phyloP scores from a whole-genome alignment of 2,329 filamentous ascomycete genomes.

The Mycocentrospora acerina region DNA sequence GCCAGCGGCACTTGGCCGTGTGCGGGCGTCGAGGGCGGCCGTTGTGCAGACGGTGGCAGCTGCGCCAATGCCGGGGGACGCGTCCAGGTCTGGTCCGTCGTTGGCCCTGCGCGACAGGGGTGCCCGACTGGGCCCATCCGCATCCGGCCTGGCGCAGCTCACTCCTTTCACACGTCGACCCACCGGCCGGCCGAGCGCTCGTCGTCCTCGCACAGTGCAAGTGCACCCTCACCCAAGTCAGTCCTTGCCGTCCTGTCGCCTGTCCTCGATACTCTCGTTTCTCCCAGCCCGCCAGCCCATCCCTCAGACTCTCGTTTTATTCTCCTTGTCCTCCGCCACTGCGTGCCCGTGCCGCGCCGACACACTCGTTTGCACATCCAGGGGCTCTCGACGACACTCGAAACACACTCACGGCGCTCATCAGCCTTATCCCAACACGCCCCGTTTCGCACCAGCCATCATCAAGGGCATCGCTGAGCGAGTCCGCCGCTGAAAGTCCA shows the following conservation, averaged over 20 bases:
- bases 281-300: slow-evolving; percentile 1
- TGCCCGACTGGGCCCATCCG: too few species aligned
- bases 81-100: too few species aligned
- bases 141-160: neutral
- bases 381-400: slow-evolving; percentile 14
- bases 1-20: too few species aligned
- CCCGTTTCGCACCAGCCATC: slow-evolving; percentile 37
- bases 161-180: slow-evolving; percentile 11
- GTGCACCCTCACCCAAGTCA: slow-evolving; percentile 18
- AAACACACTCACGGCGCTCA: slow-evolving; percentile 39
- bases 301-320: neutral
- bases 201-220: slow-evolving; percentile 12
- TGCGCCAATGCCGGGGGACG: too few species aligned
- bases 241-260: slow-evolving; percentile 23
- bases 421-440: slow-evolving; percentile 35
- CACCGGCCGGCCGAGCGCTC: slow-evolving; percentile 20
- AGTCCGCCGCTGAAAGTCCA: slow-evolving; percentile 26
- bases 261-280: slow-evolving; percentile 30
- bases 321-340: slow-evolving; percentile 6
- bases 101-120: too few species aligned
- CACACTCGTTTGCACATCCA: too few species aligned
- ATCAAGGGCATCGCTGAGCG: slow-evolving; percentile 38
- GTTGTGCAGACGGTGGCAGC: too few species aligned
- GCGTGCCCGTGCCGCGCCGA: slow-evolving; percentile 6
- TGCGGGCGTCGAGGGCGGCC: too few species aligned